Base-by-base conservation (phyloP, 1,284 basidiomycete species). In the Taiwanofungus camphoratus region DNA sequence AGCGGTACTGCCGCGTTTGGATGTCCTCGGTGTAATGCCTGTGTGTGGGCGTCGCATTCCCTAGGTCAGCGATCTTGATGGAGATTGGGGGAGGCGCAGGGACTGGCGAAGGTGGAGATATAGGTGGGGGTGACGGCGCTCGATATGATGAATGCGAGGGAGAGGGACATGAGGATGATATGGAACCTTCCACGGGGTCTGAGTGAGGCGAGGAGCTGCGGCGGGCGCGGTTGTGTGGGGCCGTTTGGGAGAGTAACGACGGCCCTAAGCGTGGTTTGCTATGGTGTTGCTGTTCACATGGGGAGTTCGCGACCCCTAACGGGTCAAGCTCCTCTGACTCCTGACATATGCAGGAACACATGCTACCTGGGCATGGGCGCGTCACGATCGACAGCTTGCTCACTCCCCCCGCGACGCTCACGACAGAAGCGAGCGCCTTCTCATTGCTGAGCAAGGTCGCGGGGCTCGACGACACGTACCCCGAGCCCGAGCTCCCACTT, bases 1-100 rank as follows among this genome's bases (percentile, higher is more conserved):
- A 79, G 47, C 92, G 84, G 62, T 95, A 95, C 61, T 95, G 92
- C 23, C 92, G 76, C 26, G 92, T 95, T 66, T 95, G 92, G 50
- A 95, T 95, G 61, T 94, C 92, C 58, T 94, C 90, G 8, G 91
- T 93, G 58, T 80, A 94, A 61, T 93, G 92, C 52, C 81, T 78
- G 57, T 77, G 84, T 13, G 81, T 82, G 1, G 84, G 86, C 19
- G 89, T 90, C 18, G 89, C 90, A 59, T 92, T 92, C 21, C 89
- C 91, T 34, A 94, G 68, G 61, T 94, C 91, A 24, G 92, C 91
- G 52, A 94, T 92, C 73, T 94, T 94, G 63, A 94, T 77, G n/a
- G 77, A 82, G 55, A 94, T 82, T 1, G 76, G 74, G 26, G 52
- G 51, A 5, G 55, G 53, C 4, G 54, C 53, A 38, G 60, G 54